Evolutionary conservation across 1,139 yeast species (phyloP), one percentile per base, ranked within the genome.

Genomic region (Geotrichum carabidarum): DNA sequence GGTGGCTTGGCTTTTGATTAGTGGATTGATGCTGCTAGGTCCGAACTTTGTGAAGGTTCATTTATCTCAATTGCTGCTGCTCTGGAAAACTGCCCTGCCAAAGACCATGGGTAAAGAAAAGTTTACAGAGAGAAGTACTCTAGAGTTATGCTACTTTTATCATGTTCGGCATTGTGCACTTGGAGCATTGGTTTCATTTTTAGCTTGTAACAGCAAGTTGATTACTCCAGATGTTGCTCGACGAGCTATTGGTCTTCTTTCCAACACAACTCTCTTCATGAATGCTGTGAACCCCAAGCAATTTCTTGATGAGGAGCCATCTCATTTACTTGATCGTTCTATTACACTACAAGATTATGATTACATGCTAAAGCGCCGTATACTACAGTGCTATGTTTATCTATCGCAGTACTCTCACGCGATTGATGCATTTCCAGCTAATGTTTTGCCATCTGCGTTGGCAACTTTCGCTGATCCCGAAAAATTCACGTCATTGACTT

Each of bases 21-120:
- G 84, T 51, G 95, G 97, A 0, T 72, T 90, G 44, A 85, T 91
- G 69, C 83, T 89, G 18, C 80, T 84, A 57, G 84, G 86, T 47
- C 78, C 79, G 11, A 76, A 78, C 14, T 85, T 83, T 62, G 80
- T 86, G 42, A 80, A 79, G 60, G 78, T 86, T 58, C 87, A 88
- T 65, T 77, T 89, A 3, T 80, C 93, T 0, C 96, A 88, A 65
- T 77, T 88, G 55, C 73, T 89, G 48, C 78, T 82, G 5, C 80
- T 89, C 59, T 90, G 96, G 96, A 87, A 87, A 64, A 81, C 83
- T 57, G 76, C 89, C n/a, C 72, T 90, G 53, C 85, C 90, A 1
- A 70, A 64, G 41, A 69, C 72, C 1, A 56, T 62, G n/a, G 61
- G 62, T 9, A 68, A 69, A 51, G 73, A 69, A 37, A 58, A 62